Conservation (phyloP, 2,329 filamentous ascomycete species). For the Penicillium sumatraense region DNA sequence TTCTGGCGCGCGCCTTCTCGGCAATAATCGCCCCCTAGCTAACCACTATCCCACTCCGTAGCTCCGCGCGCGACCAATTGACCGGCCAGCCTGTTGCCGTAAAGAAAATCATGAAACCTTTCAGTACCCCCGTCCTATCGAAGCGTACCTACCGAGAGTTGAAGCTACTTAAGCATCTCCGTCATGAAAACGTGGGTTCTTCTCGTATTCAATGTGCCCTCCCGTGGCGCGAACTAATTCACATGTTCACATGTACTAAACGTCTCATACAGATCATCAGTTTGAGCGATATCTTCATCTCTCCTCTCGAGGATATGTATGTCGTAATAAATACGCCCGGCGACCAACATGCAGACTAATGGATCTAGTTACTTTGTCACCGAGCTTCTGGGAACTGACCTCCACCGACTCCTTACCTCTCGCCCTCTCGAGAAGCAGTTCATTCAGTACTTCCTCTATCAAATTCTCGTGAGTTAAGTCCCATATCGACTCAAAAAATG, state of each 20-base stretch:
- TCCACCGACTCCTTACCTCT: conserved; percentile 93
- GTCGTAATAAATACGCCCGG: conserved; percentile 34
- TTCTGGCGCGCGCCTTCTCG: conserved; percentile 1
- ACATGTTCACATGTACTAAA: conserved; percentile 15
- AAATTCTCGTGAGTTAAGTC: conserved; percentile 87
- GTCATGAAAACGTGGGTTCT: conserved; percentile 84
- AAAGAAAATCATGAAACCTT: conserved; percentile 99
- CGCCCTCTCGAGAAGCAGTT: conserved; percentile 98
- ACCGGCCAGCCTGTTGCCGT: conserved; percentile 95
- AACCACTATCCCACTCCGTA: conserved; percentile 46
- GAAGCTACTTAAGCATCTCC: conserved; percentile 94
- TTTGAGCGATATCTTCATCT: conserved; percentile 99
- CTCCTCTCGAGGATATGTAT: conserved; percentile 96
- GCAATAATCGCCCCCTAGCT: conserved; percentile 12
- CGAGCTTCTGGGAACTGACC: conserved; percentile 92
- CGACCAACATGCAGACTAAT: conserved; percentile 13
- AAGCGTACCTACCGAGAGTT: conserved; percentile 98
- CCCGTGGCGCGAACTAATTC: neutral
- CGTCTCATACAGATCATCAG: conserved; percentile 76
- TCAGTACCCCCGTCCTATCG: conserved; percentile 97
- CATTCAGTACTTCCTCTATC: conserved; percentile 99
- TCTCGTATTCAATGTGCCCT: neutral
- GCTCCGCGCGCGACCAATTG: conserved; percentile 96
- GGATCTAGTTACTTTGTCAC: conserved; percentile 87
- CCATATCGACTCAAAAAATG: neutral